Base-by-base conservation (phyloP, 768 basidiomycete genomes). In the Rhizopogon rudus region DNA sequence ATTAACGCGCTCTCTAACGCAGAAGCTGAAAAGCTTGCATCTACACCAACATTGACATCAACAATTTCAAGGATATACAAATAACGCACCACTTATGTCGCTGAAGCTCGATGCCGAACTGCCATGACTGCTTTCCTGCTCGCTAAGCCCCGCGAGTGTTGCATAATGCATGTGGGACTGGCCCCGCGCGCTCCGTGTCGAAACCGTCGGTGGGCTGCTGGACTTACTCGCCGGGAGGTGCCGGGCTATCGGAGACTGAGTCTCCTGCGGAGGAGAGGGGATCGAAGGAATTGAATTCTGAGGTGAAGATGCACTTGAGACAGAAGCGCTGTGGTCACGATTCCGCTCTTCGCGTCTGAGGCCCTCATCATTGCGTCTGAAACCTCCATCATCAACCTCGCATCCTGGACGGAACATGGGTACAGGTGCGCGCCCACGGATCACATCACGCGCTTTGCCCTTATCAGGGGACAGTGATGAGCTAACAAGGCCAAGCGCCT, bases 61-160 rank as follows among this genome's bases (percentile, higher is more conserved):
- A 12, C 51, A 16, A 39, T 20, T 10, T 52, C 29, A 58, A 53
- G 39, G 5, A 61, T 1, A 54, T 2, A 25, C 12, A n/a, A 12
- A 33, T 4, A 33, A 71, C 81, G 63, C 62, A 91, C 91, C 91
- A 62, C 91, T 93, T 43, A 93, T 64, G 64, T 93, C 91, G 63
- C 91, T 93, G 62, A 93, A 91, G 67, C 91, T 84, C 6, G 90
- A 91, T 0, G 89, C 81, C 42, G 85, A 82, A 22, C 89, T 91
- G 3, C 83, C 82, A 49, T 86, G 79, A 59, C 75, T 82, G 60
- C 87, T 87, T 43, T 77, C 77, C 53, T 81, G 77, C 54, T 86
- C 82, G 60, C 80, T 81, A 39, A 42, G 72, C 54, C 69, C 76
- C 50, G 73, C 72, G 52, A 75, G 62, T 33, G 78, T 73, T 28